Percentiles rank a stretch among this genome's conserved stretches.
Conservation (phyloP, 371 early-diverging fungal species). For the Syncephalastrum monosporum region DNA sequence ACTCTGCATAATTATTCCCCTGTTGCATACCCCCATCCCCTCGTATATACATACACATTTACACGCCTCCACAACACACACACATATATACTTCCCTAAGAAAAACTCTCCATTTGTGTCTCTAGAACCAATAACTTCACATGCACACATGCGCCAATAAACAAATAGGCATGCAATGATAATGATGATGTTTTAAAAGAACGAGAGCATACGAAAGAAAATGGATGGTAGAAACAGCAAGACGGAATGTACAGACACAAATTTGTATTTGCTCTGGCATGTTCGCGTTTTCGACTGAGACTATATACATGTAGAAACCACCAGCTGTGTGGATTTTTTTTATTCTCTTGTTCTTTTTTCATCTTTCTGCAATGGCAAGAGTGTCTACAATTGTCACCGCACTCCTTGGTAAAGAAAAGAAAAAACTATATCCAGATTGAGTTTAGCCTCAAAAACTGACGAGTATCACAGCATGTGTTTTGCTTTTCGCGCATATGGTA, state of each 20-base stretch:
- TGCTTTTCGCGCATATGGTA: constrained; percentile 7
- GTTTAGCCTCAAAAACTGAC: too few relatives aligned
- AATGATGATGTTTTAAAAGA: too few relatives aligned
- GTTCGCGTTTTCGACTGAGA: too few relatives aligned
- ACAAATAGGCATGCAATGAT: too few relatives aligned
- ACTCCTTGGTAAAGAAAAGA: constrained; percentile 1
- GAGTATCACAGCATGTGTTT: constrained; percentile 5
- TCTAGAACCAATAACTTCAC: too few relatives aligned
- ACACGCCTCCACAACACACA: background rate
- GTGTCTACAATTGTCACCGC: background rate
- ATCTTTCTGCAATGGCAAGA: background rate
- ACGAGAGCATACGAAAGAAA: too few relatives aligned
- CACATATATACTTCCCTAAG: background rate
- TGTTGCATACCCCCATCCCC: constrained; percentile 5
- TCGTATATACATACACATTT: constrained; percentile 3
- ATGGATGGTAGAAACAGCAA: too few relatives aligned
- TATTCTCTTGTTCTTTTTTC: constrained; percentile 5
- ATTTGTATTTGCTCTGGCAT: too few relatives aligned
- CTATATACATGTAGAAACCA: background rate
- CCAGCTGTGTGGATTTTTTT: too few relatives aligned
- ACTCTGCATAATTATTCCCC: background rate
- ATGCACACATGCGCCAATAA: too few relatives aligned
- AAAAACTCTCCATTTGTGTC: constrained; percentile 1
- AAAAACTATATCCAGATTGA: too few relatives aligned
- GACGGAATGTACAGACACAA: too few relatives aligned